Conservation (phyloP, 441 rosid species). For the Corymbia calophylla region DNA sequence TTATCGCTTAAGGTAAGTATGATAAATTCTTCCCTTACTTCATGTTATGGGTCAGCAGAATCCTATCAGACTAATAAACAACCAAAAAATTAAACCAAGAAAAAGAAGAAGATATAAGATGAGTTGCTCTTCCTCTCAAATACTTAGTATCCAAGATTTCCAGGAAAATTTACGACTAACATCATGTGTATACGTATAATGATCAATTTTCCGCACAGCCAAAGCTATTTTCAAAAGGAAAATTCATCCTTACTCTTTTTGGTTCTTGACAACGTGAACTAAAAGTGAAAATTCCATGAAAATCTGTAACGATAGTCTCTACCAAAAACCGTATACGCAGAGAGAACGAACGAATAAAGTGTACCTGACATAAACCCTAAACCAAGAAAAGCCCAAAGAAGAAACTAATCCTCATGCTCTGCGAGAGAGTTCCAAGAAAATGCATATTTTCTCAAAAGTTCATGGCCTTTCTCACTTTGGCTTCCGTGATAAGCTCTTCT, state of each 20-base stretch:
- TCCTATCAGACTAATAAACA: no score
- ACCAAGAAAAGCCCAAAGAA: not conserved
- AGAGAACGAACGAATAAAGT: not conserved
- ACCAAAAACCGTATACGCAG: not conserved
- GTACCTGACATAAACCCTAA: not conserved
- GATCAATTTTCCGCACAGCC: not conserved
- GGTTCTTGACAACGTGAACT: not conserved
- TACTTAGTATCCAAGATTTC: not conserved
- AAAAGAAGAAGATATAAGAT: no score
- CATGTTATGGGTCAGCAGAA: no score
- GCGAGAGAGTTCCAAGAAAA: not conserved
- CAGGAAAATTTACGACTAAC: not conserved
- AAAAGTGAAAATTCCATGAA: not conserved
- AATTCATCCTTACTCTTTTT: not conserved
- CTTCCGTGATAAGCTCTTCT: not conserved
- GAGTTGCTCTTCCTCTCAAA: no score
- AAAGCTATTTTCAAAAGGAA: not conserved
- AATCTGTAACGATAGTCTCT: not conserved
- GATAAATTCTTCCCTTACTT: no score
- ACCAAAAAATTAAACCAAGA: no score
- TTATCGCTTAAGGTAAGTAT: no score
- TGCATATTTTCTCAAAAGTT: not conserved
- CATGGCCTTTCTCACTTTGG: not conserved
- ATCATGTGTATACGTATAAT: not conserved
- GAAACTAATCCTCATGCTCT: not conserved